Evolutionary conservation across 2,329 filamentous ascomycete species (phyloP).

Genomic region (Trichoderma sp.): DNA sequence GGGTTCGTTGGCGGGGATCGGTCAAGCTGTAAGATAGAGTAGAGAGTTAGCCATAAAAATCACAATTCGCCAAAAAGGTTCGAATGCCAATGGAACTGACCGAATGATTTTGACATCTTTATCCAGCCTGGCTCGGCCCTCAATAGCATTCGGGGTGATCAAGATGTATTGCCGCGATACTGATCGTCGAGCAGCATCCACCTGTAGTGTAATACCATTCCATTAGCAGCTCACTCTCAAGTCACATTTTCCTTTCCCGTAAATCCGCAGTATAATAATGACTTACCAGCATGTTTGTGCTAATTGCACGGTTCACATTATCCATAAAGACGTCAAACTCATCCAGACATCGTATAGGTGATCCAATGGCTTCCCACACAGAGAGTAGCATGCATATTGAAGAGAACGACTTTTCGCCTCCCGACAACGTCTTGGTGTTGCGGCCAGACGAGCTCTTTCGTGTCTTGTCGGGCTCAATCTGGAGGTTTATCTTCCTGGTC

Average conservation of each 20-base stretch:
- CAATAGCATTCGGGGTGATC: conserved; percentile 88
- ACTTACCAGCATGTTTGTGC: conserved; percentile 86
- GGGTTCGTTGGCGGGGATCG: conserved; percentile 56
- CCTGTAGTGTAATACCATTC: conserved; percentile 44
- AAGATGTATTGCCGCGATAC: conserved; percentile 94
- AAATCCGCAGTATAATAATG: neutral
- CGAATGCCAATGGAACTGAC: conserved; percentile 34
- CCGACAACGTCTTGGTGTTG: conserved; percentile 87
- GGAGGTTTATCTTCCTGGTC: conserved; percentile 70
- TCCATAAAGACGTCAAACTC: conserved; percentile 99
- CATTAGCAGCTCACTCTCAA: conserved; percentile 3
- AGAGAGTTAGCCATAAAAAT: conserved; percentile 26
- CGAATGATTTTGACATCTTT: conserved; percentile 77
- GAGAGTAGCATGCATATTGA: conserved; percentile 90
- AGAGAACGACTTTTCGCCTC: conserved; percentile 96
- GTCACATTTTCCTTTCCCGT: neutral
- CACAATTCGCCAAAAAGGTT: too few relatives aligned
- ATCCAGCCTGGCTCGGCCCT: conserved; percentile 54
- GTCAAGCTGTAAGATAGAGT: conserved; percentile 43
- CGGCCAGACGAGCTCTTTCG: conserved; percentile 67
- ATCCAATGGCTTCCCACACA: conserved; percentile 98
- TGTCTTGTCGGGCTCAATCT: conserved; percentile 70
- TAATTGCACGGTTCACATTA: conserved; percentile 87
- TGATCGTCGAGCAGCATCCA: conserved; percentile 77
- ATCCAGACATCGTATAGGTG: conserved; percentile 88